These are phyloP conservation scores for Serendipita sp. DNA, from an alignment of 768 basidiomycete genomes.

Conservation along the genomic window DNA sequence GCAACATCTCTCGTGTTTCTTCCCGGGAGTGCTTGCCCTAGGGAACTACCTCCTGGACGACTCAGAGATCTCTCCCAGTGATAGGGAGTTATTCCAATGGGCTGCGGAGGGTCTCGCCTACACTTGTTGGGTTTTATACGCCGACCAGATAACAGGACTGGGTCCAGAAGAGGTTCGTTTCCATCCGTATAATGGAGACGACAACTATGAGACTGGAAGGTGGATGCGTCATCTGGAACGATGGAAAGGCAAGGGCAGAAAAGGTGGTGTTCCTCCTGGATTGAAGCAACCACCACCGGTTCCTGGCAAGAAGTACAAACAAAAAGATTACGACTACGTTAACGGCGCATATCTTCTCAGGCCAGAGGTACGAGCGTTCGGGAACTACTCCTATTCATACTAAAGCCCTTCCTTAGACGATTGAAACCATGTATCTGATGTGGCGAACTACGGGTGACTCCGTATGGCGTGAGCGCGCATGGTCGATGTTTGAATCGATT, in stretches of 20 bases:
- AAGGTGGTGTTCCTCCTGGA: neutral
- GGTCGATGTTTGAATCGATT: slow-evolving; percentile 53
- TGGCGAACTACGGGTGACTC: slow-evolving; percentile 53
- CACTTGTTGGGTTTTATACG: slow-evolving; percentile 54
- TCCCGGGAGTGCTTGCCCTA: slow-evolving; percentile 58
- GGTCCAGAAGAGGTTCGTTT: slow-evolving; percentile 46
- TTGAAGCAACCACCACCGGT: neutral
- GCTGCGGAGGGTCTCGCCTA: slow-evolving; percentile 61
- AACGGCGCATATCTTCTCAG: slow-evolving; percentile 39
- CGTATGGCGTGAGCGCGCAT: slow-evolving; percentile 56
- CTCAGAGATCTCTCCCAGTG: slow-evolving; percentile 31
- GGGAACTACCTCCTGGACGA: slow-evolving; percentile 48
- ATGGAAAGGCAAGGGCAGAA: slow-evolving; percentile 24
- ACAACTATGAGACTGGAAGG: slow-evolving; percentile 23
- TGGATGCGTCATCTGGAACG: slow-evolving; percentile 20
- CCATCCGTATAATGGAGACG: slow-evolving; percentile 27
- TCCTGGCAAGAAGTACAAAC: neutral
- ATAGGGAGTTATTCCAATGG: slow-evolving; percentile 55
- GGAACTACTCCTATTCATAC: neutral
- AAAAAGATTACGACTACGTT: slow-evolving; percentile 38
- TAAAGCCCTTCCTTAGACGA: slow-evolving; percentile 27
- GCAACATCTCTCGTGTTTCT: slow-evolving; percentile 65
- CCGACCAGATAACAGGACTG: slow-evolving; percentile 51
- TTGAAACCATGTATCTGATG: slow-evolving; percentile 56
- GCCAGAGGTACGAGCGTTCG: slow-evolving; percentile 40